Evolutionary conservation across 768 basidiomycete genomes (phyloP).

Genomic region (Hericium coralloides): DNA sequence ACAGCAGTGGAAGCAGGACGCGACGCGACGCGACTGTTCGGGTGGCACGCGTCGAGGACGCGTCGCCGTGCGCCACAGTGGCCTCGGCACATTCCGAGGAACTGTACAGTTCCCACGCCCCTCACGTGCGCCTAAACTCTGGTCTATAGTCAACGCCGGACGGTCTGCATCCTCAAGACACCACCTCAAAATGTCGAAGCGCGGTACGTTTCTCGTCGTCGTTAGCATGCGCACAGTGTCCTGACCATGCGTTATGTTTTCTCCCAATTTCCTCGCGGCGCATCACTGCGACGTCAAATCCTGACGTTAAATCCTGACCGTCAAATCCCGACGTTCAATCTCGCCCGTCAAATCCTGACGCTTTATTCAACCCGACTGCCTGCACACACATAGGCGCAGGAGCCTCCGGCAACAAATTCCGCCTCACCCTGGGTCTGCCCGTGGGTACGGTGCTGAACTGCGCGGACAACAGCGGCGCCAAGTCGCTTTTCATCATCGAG

Average conservation of each 20-base stretch:
- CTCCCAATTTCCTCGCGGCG: neutral
- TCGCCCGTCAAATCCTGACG: neutral
- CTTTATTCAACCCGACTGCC: neutral
- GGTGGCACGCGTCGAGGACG: too few species aligned
- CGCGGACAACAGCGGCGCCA: constrained; percentile 98
- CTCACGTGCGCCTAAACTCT: constrained; percentile 20
- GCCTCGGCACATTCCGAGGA: constrained; percentile 10
- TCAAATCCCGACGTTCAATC: neutral
- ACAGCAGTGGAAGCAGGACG: too few species aligned
- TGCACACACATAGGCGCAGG: constrained; percentile 32
- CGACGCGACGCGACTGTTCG: too few species aligned
- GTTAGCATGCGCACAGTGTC: constrained; percentile 6
- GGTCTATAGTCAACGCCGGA: constrained; percentile 1
- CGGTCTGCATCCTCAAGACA: constrained; percentile 19
- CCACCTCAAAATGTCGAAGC: constrained; percentile 26
- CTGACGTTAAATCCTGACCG: neutral
- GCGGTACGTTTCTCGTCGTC: constrained; percentile 19
- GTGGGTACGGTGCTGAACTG: constrained; percentile 94
- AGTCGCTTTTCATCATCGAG: constrained; percentile 91
- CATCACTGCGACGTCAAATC: neutral
- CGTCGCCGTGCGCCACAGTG: neutral
- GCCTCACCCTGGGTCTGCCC: constrained; percentile 89
- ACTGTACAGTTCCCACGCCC: constrained; percentile 24
- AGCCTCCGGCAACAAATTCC: constrained; percentile 92
- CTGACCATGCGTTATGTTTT: neutral